phyloP scores from a whole-genome alignment of 2,329 filamentous ascomycete genomes.

The Exophiala alcalophila region DNA sequence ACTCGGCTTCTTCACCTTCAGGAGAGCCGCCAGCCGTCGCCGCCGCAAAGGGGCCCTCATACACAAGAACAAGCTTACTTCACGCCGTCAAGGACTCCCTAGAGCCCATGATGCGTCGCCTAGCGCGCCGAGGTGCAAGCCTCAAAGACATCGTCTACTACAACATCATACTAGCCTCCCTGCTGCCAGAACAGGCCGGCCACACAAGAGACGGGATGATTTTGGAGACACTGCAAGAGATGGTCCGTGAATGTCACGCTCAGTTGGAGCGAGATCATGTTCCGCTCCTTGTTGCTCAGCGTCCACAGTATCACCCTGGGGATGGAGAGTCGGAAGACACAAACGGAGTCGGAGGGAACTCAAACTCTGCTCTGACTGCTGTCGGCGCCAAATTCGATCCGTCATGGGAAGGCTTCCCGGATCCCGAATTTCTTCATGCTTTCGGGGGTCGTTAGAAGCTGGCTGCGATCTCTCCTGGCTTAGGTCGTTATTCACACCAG shows the following conservation, averaged over 20 bases:
- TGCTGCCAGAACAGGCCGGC: constrained; percentile 3
- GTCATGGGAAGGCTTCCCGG: constrained; percentile 18
- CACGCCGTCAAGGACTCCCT: constrained; percentile 23
- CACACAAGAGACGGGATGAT: constrained; percentile 11
- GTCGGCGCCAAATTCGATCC: constrained; percentile 13
- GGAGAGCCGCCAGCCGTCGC: neutral
- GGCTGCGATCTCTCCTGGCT: no score
- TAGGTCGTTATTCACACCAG: no score
- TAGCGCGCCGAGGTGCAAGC: constrained; percentile 21
- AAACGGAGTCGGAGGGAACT: no score
- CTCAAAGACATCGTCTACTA: constrained; percentile 28
- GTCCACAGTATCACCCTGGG: no score
- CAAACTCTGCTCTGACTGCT: no score
- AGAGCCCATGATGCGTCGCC: constrained; percentile 25
- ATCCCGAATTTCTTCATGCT: constrained; percentile 11
- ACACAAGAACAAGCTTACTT: constrained; percentile 21
- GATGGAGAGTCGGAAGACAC: no score
- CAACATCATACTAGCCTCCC: constrained; percentile 23
- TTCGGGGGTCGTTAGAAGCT: no score
- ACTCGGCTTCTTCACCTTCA: neutral
- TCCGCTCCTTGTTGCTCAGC: neutral
- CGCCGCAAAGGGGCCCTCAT: constrained; percentile 7
- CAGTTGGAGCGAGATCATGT: constrained; percentile 12
- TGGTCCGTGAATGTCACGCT: constrained; percentile 14
- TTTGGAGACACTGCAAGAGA: constrained; percentile 6